Percentiles rank a stretch among this genome's conserved stretches.
Evolutionary conservation across 495 filamentous ascomycete species (phyloP).

Genomic region (Neurospora pannonica): DNA sequence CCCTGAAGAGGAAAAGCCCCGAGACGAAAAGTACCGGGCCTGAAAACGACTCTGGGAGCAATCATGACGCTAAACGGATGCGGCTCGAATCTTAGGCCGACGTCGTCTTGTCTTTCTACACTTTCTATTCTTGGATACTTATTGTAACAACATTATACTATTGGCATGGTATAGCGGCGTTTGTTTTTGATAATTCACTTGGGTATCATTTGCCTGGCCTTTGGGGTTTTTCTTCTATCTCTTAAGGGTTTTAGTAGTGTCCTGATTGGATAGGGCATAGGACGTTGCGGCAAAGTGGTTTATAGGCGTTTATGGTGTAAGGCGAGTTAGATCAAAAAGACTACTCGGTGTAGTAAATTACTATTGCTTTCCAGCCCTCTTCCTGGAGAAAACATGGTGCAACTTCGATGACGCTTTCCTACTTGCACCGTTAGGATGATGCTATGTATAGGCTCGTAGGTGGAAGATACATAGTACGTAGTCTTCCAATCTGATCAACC

Average conservation of each 20-base stretch:
- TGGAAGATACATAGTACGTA: neutral
- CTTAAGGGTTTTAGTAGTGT: neutral
- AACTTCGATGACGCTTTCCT: neutral
- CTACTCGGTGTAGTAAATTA: neutral
- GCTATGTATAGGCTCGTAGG: neutral
- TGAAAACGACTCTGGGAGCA: conserved; percentile 13
- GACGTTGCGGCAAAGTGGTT: neutral
- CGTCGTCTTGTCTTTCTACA: neutral
- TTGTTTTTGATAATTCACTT: neutral
- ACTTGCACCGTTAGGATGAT: neutral
- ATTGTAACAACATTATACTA: neutral
- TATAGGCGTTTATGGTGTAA: neutral
- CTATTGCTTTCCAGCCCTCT: neutral
- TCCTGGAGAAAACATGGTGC: neutral
- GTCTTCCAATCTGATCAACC: neutral
- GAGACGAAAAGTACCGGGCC: conserved; percentile 28
- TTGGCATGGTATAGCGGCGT: neutral
- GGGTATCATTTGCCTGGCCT: neutral
- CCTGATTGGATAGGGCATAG: neutral
- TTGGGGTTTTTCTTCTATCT: neutral
- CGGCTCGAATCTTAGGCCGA: neutral
- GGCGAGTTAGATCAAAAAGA: neutral
- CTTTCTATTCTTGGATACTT: neutral
- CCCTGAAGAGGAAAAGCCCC: conserved; percentile 39
- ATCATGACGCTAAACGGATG: neutral